These are phyloP conservation scores for Knoxdaviesia capensis DNA, from an alignment of 2,329 filamentous ascomycete species.

Conservation along the genomic window DNA sequence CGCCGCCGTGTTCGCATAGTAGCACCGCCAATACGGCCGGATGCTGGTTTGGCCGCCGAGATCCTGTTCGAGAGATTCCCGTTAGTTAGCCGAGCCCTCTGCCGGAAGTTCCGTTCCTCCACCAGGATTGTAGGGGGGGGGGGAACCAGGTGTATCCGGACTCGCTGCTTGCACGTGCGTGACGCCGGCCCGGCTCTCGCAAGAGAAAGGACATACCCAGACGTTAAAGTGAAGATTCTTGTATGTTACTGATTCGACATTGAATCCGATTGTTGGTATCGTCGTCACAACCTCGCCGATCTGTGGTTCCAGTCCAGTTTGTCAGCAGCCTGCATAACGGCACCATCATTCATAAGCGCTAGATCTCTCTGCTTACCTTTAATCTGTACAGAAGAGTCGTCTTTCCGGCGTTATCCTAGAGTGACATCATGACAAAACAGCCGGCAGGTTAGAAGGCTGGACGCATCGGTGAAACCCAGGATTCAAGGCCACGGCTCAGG, in stretches of 20 bases:
- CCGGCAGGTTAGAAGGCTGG: not conserved
- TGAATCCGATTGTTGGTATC: conserved; percentile 98
- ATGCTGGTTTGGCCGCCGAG: conserved; percentile 97
- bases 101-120: no score
- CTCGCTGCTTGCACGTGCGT: no score
- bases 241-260: conserved; percentile 96
- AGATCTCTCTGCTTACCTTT: conserved; percentile 38
- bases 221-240: conserved; percentile 98
- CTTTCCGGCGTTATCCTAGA: conserved; percentile 94
- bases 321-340: not conserved
- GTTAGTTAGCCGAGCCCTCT: no score
- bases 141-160: no score
- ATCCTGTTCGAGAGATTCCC: conserved; percentile 32
- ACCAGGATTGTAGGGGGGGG: no score
- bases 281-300: conserved; percentile 98
- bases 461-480: not conserved
- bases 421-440: not conserved
- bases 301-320: conserved; percentile 20
- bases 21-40: conserved; percentile 96
- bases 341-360: not conserved
- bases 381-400: conserved; percentile 91
- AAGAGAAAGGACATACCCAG: conserved; percentile 43
- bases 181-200: no score
- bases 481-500: no score
- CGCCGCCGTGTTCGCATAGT: conserved; percentile 95